phyloP scores from a whole-genome alignment of 345 rosid genomes.

The Draba incana region DNA sequence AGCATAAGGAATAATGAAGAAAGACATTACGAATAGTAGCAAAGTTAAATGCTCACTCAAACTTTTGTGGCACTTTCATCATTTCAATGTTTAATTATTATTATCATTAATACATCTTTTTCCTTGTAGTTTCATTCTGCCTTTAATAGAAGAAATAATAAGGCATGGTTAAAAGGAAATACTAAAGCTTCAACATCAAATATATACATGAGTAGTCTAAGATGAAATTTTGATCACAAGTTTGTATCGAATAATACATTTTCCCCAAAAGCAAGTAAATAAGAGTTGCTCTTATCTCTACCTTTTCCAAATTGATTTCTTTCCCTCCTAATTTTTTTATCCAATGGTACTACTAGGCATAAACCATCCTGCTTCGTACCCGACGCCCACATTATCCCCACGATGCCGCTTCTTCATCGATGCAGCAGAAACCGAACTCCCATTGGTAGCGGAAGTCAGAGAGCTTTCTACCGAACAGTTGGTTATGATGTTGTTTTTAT shows the following conservation, averaged over 20 bases:
- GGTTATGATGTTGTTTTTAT: slow-evolving; percentile 49
- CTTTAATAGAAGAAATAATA: slow-evolving; percentile 10
- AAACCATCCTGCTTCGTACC: slow-evolving; percentile 70
- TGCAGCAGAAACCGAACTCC: slow-evolving; percentile 56
- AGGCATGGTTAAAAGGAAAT: slow-evolving; percentile 13
- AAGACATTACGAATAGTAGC: slow-evolving; percentile 32
- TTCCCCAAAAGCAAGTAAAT: slow-evolving; percentile 33
- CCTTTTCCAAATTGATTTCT: slow-evolving; percentile 13
- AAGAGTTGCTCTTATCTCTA: slow-evolving; percentile 35
- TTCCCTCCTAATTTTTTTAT: slow-evolving; percentile 25
- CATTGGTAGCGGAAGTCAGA: slow-evolving; percentile 65
- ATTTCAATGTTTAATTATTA: slow-evolving; percentile 25
- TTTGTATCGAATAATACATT: slow-evolving; percentile 36
- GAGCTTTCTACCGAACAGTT: slow-evolving; percentile 84
- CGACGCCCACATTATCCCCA: slow-evolving; percentile 56
- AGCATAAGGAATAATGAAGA: slow-evolving; percentile 39
- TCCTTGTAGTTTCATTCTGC: slow-evolving; percentile 4
- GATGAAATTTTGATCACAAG: slow-evolving; percentile 32
- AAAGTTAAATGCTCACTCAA: slow-evolving; percentile 30
- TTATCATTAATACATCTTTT: background rate
- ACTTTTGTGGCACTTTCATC: slow-evolving; percentile 38
- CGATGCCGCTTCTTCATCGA: slow-evolving; percentile 67
- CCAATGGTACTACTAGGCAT: slow-evolving; percentile 54
- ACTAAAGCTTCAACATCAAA: slow-evolving; percentile 29
- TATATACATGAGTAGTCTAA: slow-evolving; percentile 35